Evolutionary conservation across 1,284 basidiomycete species (phyloP).

Genomic region (Agroathelia rolfsii): DNA sequence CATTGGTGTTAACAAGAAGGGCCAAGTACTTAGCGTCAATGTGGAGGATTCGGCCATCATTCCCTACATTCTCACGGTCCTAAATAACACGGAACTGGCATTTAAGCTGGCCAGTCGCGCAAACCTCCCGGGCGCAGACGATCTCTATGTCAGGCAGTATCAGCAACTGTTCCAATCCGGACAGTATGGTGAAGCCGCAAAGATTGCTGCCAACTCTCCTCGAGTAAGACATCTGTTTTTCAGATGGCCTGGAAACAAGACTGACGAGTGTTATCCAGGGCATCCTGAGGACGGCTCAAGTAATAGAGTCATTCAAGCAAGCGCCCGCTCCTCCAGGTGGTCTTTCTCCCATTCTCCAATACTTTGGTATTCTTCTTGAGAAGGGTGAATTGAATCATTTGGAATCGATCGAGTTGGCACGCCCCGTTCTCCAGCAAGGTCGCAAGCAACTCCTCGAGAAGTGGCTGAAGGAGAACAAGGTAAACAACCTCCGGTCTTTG

Average conservation of each 20-base stretch:
- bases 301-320: constrained; percentile 97
- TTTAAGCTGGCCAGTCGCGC: constrained; percentile 97
- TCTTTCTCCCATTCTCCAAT: constrained; percentile 94
- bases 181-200: constrained; percentile 94
- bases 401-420: constrained; percentile 93
- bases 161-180: constrained; percentile 86
- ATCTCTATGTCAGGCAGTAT: constrained; percentile 94
- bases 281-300: constrained; percentile 89
- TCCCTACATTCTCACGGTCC: constrained; percentile 87
- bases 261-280: constrained; percentile 43
- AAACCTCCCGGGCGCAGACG: constrained; percentile 97
- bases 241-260: background rate
- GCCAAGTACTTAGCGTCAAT: constrained; percentile 94
- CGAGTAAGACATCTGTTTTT: constrained; percentile 38
- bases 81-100: constrained; percentile 97
- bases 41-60: constrained; percentile 96
- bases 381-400: constrained; percentile 96
- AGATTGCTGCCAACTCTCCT: constrained; percentile 96
- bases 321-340: constrained; percentile 87
- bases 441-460: constrained; percentile 98
- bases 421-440: constrained; percentile 93
- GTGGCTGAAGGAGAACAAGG: constrained; percentile 99
- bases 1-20: constrained; percentile 99
- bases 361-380: constrained; percentile 96
- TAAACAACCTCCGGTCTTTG: constrained; percentile 19